Evolutionary conservation across 2,329 filamentous ascomycete species (phyloP), one percentile per base, ranked within the genome.

Genomic region (Dendrostoma leiphaemia): DNA sequence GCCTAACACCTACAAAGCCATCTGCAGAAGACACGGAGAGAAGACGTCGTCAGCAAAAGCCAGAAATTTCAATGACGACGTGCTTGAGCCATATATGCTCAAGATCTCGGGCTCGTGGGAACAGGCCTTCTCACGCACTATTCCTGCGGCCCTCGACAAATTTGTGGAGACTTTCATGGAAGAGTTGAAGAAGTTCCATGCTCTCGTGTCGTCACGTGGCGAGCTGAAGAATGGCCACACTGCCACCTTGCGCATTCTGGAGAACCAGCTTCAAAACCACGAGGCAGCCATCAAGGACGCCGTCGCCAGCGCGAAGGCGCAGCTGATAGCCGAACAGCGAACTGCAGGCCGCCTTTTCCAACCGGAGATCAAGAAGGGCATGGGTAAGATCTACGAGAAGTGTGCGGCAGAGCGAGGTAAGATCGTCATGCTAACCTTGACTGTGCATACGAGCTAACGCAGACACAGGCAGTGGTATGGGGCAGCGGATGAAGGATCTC

Each of bases 1-100:
- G 23, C 29, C 3, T n/a, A 7, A 12, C 13, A 43, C 48, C 6
- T 51, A 17, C 28, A 51, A 35, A 19, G 46, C 51, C 6, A 44
- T 32, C 3, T 57, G 54, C 12, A 41, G 51, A 24, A 28, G 41
- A 7, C 2, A 32, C 2, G 54, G 54, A 0, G 15, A 3, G 3
- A 51, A 28, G 15, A 50, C 54, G 5, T 34, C 26, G 5, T 21
- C 13, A 17, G 13, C 17, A 10, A 50, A 21, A 8, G 44, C 54
- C 6, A 31, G 43, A 2, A 15, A 57, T 35, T 57, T 57, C 47
- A 57, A 57, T 26, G 41, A 45, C 3, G 55, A 50, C n/a, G 38
- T 54, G 4, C 15, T 57, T 13, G 41, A 54, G 28, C 51, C 51
- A 23, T 57, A 51, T 24, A 28, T 57, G 17, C 15, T 23, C 3